Base-by-base conservation (phyloP, 1,139 yeast genomes). In the Nakaseomyces glabratus region DNA sequence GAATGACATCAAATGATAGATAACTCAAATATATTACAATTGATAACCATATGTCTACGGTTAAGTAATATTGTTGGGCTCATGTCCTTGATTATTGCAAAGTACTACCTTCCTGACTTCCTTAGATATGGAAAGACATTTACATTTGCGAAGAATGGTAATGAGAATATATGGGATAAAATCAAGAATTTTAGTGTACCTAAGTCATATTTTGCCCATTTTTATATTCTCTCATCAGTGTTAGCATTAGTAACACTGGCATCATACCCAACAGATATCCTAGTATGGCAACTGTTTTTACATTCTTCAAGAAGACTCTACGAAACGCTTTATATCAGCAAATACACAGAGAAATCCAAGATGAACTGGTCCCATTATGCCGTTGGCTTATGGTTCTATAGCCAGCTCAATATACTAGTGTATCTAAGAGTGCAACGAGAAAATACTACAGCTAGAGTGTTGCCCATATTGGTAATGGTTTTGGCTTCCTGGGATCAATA, bases 311-410 rank as follows among this genome's bases (percentile, higher is more conserved):
- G 95, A 46, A 64, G 97, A 38, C 48, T 69, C 6, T 55, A 60
- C 25, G 97, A 88, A 53, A 74, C 85, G 35, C 38, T 63, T 1
- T 62, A 48, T 26, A 61, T 82, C 16, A 66, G 73, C 34, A 68
- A 63, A 20, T 71, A 69, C 46, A 62, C 69, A 11, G 45, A 62
- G 10, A 48, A 53, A 0, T 68, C 93, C 1, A 65, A 69, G 36
- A 86, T 88, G 64, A 84, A 86, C 52, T 42, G 82, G 19, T 63
- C 77, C 2, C 96, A 88, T 57, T 88, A 84, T 49, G 29, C 78
- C 1, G 82, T 73, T 11, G 97, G 96, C 0, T 30, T 82, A 4
- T 60, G 66, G 42, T 86, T 80, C 52, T 88, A 88, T 49, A 36
- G 69, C 0, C 48, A 60, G 0, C 49, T 68, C 14, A 66, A 59